phyloP scores from a whole-genome alignment of 805 yeast species.

The Cyberlindnera saturnus region DNA sequence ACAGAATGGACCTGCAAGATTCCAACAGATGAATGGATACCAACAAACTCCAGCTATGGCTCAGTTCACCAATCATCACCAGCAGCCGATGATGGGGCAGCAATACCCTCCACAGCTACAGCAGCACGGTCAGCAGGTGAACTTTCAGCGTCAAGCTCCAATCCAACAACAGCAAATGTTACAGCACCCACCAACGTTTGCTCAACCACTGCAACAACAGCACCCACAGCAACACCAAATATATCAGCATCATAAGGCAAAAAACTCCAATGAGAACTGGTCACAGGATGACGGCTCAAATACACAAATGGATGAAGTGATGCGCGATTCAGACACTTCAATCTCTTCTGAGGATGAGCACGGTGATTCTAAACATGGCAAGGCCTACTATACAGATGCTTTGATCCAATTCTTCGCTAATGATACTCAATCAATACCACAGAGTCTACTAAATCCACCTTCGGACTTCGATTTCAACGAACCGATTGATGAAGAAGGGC shows the following conservation, averaged over 20 bases:
- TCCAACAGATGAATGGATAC: not conserved
- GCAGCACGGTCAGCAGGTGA: constrained; percentile 6
- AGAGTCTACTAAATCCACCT: constrained; percentile 48
- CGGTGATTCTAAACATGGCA: constrained; percentile 15
- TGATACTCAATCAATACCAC: constrained; percentile 25
- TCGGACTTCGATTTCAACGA: constrained; percentile 57
- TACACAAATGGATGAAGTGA: constrained; percentile 25
- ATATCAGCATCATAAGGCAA: constrained; percentile 22
- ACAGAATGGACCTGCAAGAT: constrained; percentile 2
- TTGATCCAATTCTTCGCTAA: constrained; percentile 47
- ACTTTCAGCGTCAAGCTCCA: constrained; percentile 1
- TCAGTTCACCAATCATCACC: not conserved
- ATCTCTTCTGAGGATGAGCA: constrained; percentile 29
- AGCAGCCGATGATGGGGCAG: not conserved
- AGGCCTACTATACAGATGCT: constrained; percentile 33
- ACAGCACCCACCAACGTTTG: too few relatives aligned
- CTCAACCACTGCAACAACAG: constrained; percentile 12
- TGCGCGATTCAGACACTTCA: constrained; percentile 35
- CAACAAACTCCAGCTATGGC: not conserved
- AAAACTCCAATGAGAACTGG: constrained; percentile 24
- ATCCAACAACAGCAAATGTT: not conserved
- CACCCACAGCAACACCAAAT: constrained; percentile 9
- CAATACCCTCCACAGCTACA: constrained; percentile 10
- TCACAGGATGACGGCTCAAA: constrained; percentile 27
- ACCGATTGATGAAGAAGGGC: constrained; percentile 74